phyloP scores from a whole-genome alignment of 768 basidiomycete genomes.

The Auricularia cornea region DNA sequence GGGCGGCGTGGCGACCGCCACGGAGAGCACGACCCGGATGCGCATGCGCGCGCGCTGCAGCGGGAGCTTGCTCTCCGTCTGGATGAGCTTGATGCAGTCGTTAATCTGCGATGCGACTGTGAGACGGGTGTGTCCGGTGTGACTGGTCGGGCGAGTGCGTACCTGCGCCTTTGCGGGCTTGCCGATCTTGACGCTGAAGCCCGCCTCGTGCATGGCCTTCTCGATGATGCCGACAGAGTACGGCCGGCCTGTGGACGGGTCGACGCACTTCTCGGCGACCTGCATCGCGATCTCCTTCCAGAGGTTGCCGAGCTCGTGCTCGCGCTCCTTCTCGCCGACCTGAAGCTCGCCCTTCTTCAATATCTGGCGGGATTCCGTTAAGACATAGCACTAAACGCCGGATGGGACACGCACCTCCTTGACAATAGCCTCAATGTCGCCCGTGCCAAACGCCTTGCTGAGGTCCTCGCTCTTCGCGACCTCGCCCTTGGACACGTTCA shows the following conservation, averaged over 20 bases:
- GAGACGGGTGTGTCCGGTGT: too few relatives aligned
- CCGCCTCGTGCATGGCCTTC: constrained; percentile 93
- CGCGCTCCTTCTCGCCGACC: constrained; percentile 63
- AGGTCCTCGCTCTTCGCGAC: constrained; percentile 84
- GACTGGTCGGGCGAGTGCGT: too few relatives aligned
- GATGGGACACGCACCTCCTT: constrained; percentile 74
- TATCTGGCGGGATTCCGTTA: constrained; percentile 65
- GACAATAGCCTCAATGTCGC: constrained; percentile 61
- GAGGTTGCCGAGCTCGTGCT: constrained; percentile 65
- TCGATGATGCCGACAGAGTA: constrained; percentile 95
- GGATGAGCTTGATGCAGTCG: constrained; percentile 78
- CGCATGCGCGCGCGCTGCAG: constrained; percentile 94
- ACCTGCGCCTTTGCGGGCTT: constrained; percentile 96
- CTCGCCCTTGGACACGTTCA: constrained; percentile 94
- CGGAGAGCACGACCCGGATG: constrained; percentile 70
- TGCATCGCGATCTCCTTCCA: constrained; percentile 88
- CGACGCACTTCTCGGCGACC: constrained; percentile 93
- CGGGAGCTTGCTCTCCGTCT: constrained; percentile 75
- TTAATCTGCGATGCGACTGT: constrained; percentile 79
- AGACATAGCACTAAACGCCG: too few relatives aligned
- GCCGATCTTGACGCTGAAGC: constrained; percentile 79
- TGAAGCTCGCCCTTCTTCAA: constrained; percentile 81
- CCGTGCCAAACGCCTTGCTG: constrained; percentile 82
- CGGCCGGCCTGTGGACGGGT: constrained; percentile 80
- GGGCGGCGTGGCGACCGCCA: constrained; percentile 12